Evolutionary conservation across 2,329 filamentous ascomycete species (phyloP).

Genomic region (Trichophyton mentagrophytes): DNA sequence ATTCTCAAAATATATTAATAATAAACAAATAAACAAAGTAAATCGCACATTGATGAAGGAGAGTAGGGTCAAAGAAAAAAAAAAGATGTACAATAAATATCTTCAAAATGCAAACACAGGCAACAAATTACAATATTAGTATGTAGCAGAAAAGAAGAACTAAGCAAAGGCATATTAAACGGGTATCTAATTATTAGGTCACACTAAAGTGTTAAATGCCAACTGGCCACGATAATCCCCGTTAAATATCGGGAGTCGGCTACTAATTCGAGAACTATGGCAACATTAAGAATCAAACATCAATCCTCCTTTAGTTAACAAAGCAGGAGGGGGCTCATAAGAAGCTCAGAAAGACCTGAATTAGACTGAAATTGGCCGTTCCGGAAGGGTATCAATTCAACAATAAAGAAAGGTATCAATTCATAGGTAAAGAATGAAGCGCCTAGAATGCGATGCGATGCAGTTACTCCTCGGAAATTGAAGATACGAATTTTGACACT

Average conservation of each 20-base stretch:
- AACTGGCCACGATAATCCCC: background rate
- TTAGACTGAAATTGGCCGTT: background rate
- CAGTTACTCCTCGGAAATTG: background rate
- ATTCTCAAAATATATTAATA: background rate
- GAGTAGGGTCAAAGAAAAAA: no score
- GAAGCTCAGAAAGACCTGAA: background rate
- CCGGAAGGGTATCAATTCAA: background rate
- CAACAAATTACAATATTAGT: no score
- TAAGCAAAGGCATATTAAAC: no score
- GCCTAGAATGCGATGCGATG: background rate
- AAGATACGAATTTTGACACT: background rate
- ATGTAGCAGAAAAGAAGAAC: no score
- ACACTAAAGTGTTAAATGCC: background rate
- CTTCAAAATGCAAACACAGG: no score
- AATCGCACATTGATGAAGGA: no score
- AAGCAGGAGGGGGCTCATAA: background rate
- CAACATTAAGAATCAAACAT: background rate
- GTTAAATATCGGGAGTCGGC: background rate
- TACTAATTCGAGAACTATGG: background rate
- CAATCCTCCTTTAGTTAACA: background rate
- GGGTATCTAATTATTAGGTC: no score
- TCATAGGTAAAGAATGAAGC: background rate
- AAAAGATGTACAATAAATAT: background rate
- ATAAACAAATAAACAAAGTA: background rate
- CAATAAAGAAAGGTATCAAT: background rate